Base-by-base conservation (phyloP, 345 rosid genomes). In the Aegle marmelos region DNA sequence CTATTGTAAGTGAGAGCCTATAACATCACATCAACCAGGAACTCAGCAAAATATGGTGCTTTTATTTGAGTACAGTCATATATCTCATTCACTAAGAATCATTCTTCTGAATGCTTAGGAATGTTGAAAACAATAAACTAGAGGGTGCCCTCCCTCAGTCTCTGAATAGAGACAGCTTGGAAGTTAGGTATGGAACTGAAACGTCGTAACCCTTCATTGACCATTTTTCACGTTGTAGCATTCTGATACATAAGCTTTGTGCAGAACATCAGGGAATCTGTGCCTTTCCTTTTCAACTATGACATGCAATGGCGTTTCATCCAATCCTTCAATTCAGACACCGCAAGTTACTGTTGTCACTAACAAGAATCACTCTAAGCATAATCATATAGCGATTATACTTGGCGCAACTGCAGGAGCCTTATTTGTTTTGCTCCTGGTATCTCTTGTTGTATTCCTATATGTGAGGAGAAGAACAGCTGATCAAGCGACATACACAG, bases 41-140 rank as follows among this genome's bases (percentile, higher is more conserved):
- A 36, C 34, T 25, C 13, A 73, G 45, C 37, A 19, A 36, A 27
- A 24, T 6, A 45, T 50, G 22, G 5, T 21, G 72, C 19, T 76
- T 76, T 9, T 36, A 48, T 17, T 24, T 75, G 30, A 31, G 58
- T 13, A 19, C 30, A 21, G 37, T 36, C n/a, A 7, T 14, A 33
- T 27, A 10, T 59, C 61, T 71, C n/a, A 66, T 34, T 7, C 22
- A n/a, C 58, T 36, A 60, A 68, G 48, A 79, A 37, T 39, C 67
- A 34, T 24, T 31, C 33, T 37, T 77, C 30, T 68, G 30, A 72
- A 31, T 68, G 74, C 50, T 75, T 72, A 95, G 98, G 87, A 91
- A 95, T 85, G 87, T 95, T 72, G 95, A 91, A 82, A 90, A 93
- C 79, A 95, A 95, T 82, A 89, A 88, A 78, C 88, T 95, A 60